These are phyloP conservation scores for Cordyceps farinosa DNA, from an alignment of 2,329 filamentous ascomycete genomes.

Conservation along the genomic window DNA sequence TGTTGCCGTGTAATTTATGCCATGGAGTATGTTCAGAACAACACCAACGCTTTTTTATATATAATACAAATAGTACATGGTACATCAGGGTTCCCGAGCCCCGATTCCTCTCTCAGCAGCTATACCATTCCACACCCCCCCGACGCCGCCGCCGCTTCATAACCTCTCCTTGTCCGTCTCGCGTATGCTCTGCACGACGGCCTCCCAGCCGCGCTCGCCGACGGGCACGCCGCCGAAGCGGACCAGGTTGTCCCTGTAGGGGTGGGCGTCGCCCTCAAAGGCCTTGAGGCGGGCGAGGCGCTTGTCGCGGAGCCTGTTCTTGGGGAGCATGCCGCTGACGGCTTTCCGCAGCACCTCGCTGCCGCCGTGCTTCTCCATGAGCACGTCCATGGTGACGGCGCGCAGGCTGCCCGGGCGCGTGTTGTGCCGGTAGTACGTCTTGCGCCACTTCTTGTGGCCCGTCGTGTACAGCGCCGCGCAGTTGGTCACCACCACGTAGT, in stretches of 20 bases:
- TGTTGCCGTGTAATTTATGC: background rate
- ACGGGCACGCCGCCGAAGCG: slow-evolving; percentile 62
- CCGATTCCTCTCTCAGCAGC: background rate
- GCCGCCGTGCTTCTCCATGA: slow-evolving; percentile 93
- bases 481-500: slow-evolving; percentile 94
- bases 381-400: slow-evolving; percentile 86
- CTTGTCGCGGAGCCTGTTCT: slow-evolving; percentile 89
- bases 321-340: slow-evolving; percentile 95
- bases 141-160: slow-evolving; percentile 32
- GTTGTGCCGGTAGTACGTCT: slow-evolving; percentile 92
- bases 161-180: slow-evolving; percentile 47
- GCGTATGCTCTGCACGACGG: slow-evolving; percentile 48
- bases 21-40: background rate
- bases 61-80: slow-evolving; percentile 9
- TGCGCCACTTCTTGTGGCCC: slow-evolving; percentile 88
- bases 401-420: slow-evolving; percentile 84
- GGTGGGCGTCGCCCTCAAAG: slow-evolving; percentile 89
- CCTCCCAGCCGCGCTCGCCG: slow-evolving; percentile 51
- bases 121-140: background rate
- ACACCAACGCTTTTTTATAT: slow-evolving; percentile 1
- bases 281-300: slow-evolving; percentile 86
- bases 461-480: slow-evolving; percentile 85
- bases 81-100: background rate
- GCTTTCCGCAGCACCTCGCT: slow-evolving; percentile 87
- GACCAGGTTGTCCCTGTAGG: slow-evolving; percentile 85